phyloP scores from a whole-genome alignment of 768 basidiomycete species.

The Mrakia blollopis region DNA sequence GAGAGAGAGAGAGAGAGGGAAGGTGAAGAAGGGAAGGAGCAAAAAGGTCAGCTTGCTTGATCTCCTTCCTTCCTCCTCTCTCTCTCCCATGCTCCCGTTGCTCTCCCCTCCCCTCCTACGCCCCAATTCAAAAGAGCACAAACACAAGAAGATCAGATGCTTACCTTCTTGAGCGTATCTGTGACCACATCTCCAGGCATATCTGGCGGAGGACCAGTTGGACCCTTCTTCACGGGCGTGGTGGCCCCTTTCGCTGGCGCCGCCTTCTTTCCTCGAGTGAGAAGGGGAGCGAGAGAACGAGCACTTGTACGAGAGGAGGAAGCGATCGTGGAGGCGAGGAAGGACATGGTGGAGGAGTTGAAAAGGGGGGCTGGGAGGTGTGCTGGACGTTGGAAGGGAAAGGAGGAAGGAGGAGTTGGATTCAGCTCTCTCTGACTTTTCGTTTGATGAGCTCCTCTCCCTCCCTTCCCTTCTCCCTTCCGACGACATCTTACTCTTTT shows the following conservation, averaged over 20 bases:
- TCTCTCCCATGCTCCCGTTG: not conserved
- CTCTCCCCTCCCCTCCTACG: slow-evolving; percentile 17
- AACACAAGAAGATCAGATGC: too few species aligned
- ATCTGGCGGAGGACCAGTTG: slow-evolving; percentile 4
- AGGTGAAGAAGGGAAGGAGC: not conserved
- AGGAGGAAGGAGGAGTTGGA: too few species aligned
- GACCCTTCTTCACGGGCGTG: not conserved
- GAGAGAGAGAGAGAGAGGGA: not conserved
- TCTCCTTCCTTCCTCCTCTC: not conserved
- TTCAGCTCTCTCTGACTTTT: too few species aligned
- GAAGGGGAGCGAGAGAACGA: not conserved
- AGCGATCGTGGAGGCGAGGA: not conserved
- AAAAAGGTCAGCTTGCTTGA: not conserved
- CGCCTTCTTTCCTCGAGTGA: not conserved
- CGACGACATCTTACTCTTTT: too few species aligned
- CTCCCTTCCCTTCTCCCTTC: slow-evolving; percentile 28
- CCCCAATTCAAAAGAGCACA: not conserved
- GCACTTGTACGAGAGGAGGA: not conserved
- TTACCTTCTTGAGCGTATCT: not conserved
- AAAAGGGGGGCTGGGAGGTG: too few species aligned
- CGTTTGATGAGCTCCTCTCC: too few species aligned
- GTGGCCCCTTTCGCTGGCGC: too few species aligned
- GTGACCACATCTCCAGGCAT: slow-evolving; percentile 16
- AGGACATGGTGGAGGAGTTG: too few species aligned
- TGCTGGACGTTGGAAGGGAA: too few species aligned